Evolutionary conservation across 129 eudicot genomes (phyloP), one percentile per base, ranked within the genome.

Genomic region (Rutidosis leptorrhynchoides): DNA sequence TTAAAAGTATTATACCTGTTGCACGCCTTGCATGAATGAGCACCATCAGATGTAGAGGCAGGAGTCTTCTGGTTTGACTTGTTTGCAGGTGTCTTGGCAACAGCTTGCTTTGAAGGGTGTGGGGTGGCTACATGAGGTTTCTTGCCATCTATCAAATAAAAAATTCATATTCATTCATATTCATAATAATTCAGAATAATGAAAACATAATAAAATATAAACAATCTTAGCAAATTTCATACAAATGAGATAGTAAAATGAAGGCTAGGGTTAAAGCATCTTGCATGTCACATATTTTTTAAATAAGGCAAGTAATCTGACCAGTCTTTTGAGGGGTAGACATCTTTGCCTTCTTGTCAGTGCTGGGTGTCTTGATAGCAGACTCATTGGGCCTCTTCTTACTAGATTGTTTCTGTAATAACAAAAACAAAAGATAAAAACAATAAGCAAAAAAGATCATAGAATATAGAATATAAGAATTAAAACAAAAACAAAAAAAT

Each of bases 261-360:
- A 20, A 30, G 37, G 7, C 6, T 17, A 3, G 0, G 3, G 16
- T 14, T 25, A 19, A 60, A 58, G 19, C 24, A 27, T 54, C 27
- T 1, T 27, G 58, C 4, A 37, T 19, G 5, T 25, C 15, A 23
- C 0, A n/a, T 6, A 4, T 26, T 57, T 57, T 7, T 7, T 35
- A 21, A 54, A 49, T 1, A 46, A 32, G 35, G 54, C 45, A 35
- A 61, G 40, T 5, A 20, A 27, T 72, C 37, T 64, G 55, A 88
- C 96, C 96, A 73, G 84, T 85, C 78, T 88, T 83, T 46, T 81
- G 79, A 1, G 98, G 98, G 63, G 98, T 88, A 37, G 90, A 60
- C 40, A 82, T 43, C 71, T 91, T 91, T 24, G 95, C 95, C 77
- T 88, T 92, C 62, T 92, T 92, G 27, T 75, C 82, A 22, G 78